phyloP scores from a whole-genome alignment of 108 stramenopile species.

The Cyclostephanos tholiformis region DNA sequence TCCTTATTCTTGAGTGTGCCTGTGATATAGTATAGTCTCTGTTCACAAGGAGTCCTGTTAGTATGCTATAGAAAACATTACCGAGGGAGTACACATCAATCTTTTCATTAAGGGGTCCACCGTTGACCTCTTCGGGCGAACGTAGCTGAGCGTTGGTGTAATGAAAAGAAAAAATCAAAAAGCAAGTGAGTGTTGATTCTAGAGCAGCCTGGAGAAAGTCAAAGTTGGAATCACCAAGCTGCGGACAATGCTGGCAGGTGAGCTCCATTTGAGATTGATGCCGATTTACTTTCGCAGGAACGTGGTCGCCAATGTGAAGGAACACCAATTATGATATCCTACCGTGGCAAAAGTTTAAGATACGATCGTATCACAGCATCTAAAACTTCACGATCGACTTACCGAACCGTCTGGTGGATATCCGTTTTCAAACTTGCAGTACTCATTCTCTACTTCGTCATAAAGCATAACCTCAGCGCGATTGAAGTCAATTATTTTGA shows the following conservation, averaged over 20 bases:
- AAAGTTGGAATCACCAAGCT: not conserved
- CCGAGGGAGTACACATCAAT: constrained; percentile 67
- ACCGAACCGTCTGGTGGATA: constrained; percentile 22
- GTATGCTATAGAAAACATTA: constrained; percentile 58
- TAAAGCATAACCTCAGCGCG: constrained; percentile 73
- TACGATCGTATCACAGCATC: not conserved
- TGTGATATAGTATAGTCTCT: not conserved
- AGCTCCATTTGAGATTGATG: not conserved
- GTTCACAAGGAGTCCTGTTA: constrained; percentile 48
- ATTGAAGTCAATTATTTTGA: constrained; percentile 84
- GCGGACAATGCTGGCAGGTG: not conserved
- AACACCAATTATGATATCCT: not conserved
- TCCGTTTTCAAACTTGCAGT: constrained; percentile 48
- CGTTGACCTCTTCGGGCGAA: constrained; percentile 69
- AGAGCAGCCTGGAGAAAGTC: not conserved
- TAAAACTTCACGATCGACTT: not conserved
- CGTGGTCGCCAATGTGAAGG: not conserved
- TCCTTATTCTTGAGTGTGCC: constrained; percentile 13
- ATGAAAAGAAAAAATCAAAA: not conserved
- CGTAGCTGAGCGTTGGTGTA: constrained; percentile 38
- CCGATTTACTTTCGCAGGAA: no score
- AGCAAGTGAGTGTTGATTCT: not conserved
- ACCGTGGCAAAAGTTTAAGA: not conserved
- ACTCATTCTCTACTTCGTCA: constrained; percentile 47
- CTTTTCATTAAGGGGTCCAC: constrained; percentile 63